Evolutionary conservation across 2,329 filamentous ascomycete genomes (phyloP).

Genomic region (Rhynchosporium graminicola): DNA sequence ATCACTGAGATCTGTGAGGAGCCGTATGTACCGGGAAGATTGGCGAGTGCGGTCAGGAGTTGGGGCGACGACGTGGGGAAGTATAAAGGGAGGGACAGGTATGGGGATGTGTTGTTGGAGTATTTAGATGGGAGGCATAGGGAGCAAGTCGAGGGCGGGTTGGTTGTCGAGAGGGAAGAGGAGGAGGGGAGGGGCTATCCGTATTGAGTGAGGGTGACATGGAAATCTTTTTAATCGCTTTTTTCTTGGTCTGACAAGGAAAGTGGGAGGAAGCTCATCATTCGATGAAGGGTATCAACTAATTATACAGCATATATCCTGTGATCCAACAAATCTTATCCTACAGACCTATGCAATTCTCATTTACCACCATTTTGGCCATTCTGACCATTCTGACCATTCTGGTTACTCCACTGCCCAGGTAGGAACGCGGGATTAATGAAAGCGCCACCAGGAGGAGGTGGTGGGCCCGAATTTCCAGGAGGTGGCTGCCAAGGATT

Average conservation of each 20-base stretch:
- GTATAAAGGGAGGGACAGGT: constrained; percentile 79
- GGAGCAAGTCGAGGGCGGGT: constrained; percentile 68
- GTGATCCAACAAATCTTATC: constrained; percentile 11
- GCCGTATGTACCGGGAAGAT: constrained; percentile 73
- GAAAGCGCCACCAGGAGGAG: constrained; percentile 33
- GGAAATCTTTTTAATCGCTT: neutral
- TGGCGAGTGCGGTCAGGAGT: constrained; percentile 77
- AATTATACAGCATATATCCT: constrained; percentile 20
- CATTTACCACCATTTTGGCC: constrained; percentile 21
- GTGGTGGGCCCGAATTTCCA: constrained; percentile 15
- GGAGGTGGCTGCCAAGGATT: constrained; percentile 29
- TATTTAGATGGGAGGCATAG: constrained; percentile 74
- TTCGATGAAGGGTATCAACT: constrained; percentile 22
- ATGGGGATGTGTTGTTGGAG: constrained; percentile 71
- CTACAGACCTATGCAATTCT: constrained; percentile 6
- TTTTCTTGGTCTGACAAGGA: neutral
- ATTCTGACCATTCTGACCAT: constrained; percentile 27
- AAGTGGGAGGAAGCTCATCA: neutral
- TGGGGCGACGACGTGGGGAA: constrained; percentile 76
- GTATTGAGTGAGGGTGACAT: constrained; percentile 39
- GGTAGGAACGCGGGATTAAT: constrained; percentile 39
- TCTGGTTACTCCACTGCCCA: constrained; percentile 31
- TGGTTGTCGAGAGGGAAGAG: constrained; percentile 63
- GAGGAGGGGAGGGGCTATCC: constrained; percentile 62
- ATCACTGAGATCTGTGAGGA: constrained; percentile 58